Evolutionary conservation across 2,329 filamentous ascomycete genomes (phyloP), one percentile per base, ranked within the genome.

Genomic region (Cercospora zeae-maydis): DNA sequence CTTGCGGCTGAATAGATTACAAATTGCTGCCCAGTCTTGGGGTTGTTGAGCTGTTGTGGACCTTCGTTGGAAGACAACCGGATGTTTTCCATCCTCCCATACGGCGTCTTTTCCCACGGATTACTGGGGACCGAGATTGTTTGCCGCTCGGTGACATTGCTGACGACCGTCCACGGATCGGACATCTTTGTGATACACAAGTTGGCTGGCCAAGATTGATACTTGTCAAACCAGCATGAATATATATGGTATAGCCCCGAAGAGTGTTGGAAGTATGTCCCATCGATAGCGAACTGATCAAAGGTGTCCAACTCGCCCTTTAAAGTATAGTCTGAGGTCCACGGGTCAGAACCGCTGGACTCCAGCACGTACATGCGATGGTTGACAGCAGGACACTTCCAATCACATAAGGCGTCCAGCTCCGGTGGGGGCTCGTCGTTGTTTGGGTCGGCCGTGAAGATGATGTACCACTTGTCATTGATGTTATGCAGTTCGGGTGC

Each of bases 281-380:
- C 81, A 60, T 83, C 81, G 63, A 83, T 83, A 21, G 81, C 80
- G 66, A 83, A 83, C 63, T 83, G 81, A 64, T 83, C 76, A 66
- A 77, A 83, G 0, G 81, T 83, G 66, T 83, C 73, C 16, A 83
- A 74, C 66, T 81, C 74, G 39, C 76, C 68, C 59, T 82, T 81
- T 71, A 79, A 74, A 3, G 72, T 75, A 68, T 79, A 83, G 31
- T 72, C 72, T 14, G 78, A 76, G 0, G 72, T 73, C 81, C 80
- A 83, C 0, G 80, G 79, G 66, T 82, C 78, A 1, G 74, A 66
- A 1, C 74, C 74, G 6, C 72, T 71, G 37, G 77, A 75, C 68
- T 81, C 78, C 14, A 83, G 74, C 1, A 82, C 79, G 67, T 78
- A 82, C 81, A 83, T 83, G 19, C 81, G 73, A 68, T 83, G 81